Base-by-base conservation (phyloP, 1,284 basidiomycete species). In the Boletus albobrunnescens region DNA sequence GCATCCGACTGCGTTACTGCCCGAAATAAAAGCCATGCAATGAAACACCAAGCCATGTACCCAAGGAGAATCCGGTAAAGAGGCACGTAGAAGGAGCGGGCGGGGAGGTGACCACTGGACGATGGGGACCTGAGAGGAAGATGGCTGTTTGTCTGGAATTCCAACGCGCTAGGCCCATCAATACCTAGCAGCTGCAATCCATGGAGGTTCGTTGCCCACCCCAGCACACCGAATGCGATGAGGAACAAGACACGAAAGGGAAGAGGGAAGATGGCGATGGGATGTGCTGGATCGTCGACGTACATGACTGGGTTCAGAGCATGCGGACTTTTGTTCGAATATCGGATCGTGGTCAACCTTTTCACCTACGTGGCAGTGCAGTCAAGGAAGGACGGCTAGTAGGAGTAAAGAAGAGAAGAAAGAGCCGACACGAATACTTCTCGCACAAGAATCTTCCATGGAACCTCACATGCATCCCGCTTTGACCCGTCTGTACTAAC, bases 161-260 rank as follows among this genome's bases (percentile, higher is more conserved):
- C 84, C 56, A 96, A 75, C 5, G 82, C 82, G 56, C 74, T 69
- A 9, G 78, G 72, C 1, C 79, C 82, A 65, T 96, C 91, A 35
- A 96, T 71, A 13, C 86, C 84, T n/a, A 87, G 71, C 4, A 75
- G 52, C 54, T 84, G 73, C 32, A 96, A 78, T 38, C 87, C 79
- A 67, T 96, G 92, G 6, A 96, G 71, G 67, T 96, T 96, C 28
- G 84, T 80, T 0, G 91, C 91, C 89, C 89, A 93, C 46, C 82
- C 81, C 9, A 91, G 63, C 47, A 90, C 75, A 28, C 87, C 87
- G 41, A 87, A 56, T 23, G 84, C 83, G 49, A 81, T 68, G 47
- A 94, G 75, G 55, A 80, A 76, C 47, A 91, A 75, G 26, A 89
- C 86, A 51, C 91, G 83, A 65, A 91, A 90, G 4, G 91, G 90